Evolutionary conservation across 768 basidiomycete genomes (phyloP), one percentile per base, ranked within the genome.

Genomic region (Neoboletus subvelutipes): DNA sequence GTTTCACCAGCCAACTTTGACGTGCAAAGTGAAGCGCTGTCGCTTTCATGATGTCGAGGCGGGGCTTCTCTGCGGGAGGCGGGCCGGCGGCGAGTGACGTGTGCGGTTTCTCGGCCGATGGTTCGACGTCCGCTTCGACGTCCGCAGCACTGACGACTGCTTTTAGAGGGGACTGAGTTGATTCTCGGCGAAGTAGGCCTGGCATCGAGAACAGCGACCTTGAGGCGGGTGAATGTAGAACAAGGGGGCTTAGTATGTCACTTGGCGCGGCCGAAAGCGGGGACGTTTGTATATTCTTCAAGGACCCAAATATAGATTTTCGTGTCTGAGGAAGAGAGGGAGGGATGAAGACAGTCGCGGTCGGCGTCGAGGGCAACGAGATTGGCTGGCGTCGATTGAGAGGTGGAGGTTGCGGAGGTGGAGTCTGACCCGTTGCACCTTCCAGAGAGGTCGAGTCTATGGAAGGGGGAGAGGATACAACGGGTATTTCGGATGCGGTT

Each of bases 11-110:
- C 24, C 64, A 56, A 28, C 77, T 70, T 52, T 71, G 75, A 45
- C 72, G 75, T 22, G 67, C 69, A 64, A 85, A 85, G 4, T 65
- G 65, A 18, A 75, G 48, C 8, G 80, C 82, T 52, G 69, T 75
- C 52, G 70, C 72, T 55, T 78, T 68, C 65, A 80, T 64, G 33
- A 70, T 65, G 41, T 57, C 64, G 9, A 63, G 42, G 39, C 42
- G 51, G 9, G 63, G 65, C 29, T 65, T 69, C 42, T 61, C 41
- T 28, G 18, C 34, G 1, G 52, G 47, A 13, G 50, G 37, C 18
- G 60, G 55, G 3, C 12, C 34, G 1, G 56, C 13, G 5, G 29
- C 50, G 28, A 54, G 39, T 3, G 63, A 52, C 17, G 52, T 54
- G 17, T 46, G n/a, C 18, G 41, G 26, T 20, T 59, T 58, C 52